A percentile compares a stretch with the other conserved stretches of the same genome.
These are phyloP conservation scores for Fusarium sambucinum DNA, from an alignment of 2,329 filamentous ascomycete genomes.

Conservation along the genomic window DNA sequence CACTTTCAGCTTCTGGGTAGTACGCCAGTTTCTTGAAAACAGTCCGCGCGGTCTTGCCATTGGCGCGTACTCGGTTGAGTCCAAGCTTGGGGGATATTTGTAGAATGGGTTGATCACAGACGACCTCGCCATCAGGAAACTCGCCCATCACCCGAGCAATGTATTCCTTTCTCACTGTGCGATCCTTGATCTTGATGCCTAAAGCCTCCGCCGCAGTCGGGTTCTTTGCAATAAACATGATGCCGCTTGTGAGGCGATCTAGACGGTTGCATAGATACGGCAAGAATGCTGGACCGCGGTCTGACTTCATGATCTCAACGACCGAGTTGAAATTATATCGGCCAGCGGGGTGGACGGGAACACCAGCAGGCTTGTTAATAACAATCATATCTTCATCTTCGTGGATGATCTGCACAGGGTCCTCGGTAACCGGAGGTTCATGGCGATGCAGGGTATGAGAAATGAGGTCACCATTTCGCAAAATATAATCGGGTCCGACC, in stretches of 20 bases:
- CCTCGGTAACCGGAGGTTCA: slow-evolving; percentile 89
- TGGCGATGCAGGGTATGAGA: slow-evolving; percentile 95
- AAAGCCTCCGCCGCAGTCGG: slow-evolving; percentile 82
- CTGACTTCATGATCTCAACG: slow-evolving; percentile 90
- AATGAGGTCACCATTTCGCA: slow-evolving; percentile 91
- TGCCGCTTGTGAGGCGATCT: slow-evolving; percentile 91
- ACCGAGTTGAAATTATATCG: slow-evolving; percentile 97
- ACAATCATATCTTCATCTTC: slow-evolving; percentile 95
- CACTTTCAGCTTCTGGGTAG: slow-evolving; percentile 67
- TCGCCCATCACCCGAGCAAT: slow-evolving; percentile 89
- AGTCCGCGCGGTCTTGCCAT: slow-evolving; percentile 88
- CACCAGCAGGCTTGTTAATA: slow-evolving; percentile 94
- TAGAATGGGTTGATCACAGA: slow-evolving; percentile 94
- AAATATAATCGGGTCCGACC: slow-evolving; percentile 74
- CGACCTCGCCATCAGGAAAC: slow-evolving; percentile 90
- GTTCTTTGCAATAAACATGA: slow-evolving; percentile 98
- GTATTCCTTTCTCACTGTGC: slow-evolving; percentile 95
- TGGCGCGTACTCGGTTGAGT: slow-evolving; percentile 92
- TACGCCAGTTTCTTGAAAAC: slow-evolving; percentile 95
- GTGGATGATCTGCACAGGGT: slow-evolving; percentile 84
- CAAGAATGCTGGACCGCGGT: slow-evolving; percentile 68
- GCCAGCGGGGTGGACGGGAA: slow-evolving; percentile 94
- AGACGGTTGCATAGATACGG: slow-evolving; percentile 88
- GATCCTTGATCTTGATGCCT: slow-evolving; percentile 78
- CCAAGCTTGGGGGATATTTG: slow-evolving; percentile 95